These are phyloP conservation scores for Lentithecium fluviatile DNA, from an alignment of 495 filamentous ascomycete genomes.

Conservation along the genomic window DNA sequence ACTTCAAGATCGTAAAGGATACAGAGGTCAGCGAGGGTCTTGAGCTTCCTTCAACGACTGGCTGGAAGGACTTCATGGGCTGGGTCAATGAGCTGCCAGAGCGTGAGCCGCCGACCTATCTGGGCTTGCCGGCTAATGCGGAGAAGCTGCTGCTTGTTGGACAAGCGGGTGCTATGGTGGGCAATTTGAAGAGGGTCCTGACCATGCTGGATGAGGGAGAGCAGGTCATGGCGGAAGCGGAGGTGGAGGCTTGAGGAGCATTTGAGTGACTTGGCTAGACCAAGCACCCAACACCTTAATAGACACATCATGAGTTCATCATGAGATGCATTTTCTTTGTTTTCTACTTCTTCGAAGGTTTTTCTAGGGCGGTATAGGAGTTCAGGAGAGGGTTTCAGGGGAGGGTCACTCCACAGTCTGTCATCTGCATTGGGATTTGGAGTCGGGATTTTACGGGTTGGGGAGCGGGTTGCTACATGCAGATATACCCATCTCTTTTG, in stretches of 20 bases:
- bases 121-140: constrained; percentile 94
- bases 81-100: constrained; percentile 94
- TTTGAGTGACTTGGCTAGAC: background rate
- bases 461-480: background rate
- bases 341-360: no score
- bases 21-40: constrained; percentile 53
- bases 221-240: constrained; percentile 74
- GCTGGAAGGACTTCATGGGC: constrained; percentile 78
- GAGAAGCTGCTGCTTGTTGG: constrained; percentile 94
- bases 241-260: constrained; percentile 1
- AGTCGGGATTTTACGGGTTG: no score
- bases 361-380: background rate
- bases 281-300: no score
- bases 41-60: constrained; percentile 72
- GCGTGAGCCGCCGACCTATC: constrained; percentile 91
- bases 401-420: background rate
- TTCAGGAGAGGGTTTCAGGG: background rate
- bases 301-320: no score
- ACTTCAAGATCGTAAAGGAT: constrained; percentile 79
- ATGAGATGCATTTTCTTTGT: no score
- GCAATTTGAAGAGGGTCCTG: constrained; percentile 77
- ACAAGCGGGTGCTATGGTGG: constrained; percentile 80
- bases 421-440: no score
- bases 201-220: constrained; percentile 91
- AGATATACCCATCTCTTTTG: constrained; percentile 12